Evolutionary conservation across 106 monocot species (phyloP), one percentile per base, ranked within the genome.

Genomic region (Dendrobium chrysotoxum): DNA sequence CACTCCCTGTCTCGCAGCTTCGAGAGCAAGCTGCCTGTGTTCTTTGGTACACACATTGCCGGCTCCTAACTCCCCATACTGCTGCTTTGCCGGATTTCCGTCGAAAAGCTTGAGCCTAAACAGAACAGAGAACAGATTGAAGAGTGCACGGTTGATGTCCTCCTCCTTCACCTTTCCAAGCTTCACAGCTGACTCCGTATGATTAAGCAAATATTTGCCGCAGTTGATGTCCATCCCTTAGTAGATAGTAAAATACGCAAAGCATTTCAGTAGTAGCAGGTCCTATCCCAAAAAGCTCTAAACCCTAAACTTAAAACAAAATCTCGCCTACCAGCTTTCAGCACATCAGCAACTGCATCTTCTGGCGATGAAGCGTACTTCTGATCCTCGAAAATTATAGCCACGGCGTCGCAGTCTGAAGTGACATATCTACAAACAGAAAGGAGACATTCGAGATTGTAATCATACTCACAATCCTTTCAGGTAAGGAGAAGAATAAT

Each of bases 371-470:
- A 13, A 4, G 92, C 83, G 75, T 99, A 93, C 1, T 86, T 83
- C 76, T 99, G 99, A 64, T 92, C 84, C 79, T 93, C 95, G 58
- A 85, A 87, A 80, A 99, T 93, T 54, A 95, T 95, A 0, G 93
- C 91, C 21, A 99, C 99, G 16, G 95, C 95, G 80, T 99, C 94
- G 55, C 98, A 99, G 78, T 99, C 99, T 38, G 95, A 99, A 61
- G 93, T 91, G 47, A 99, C 83, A 58, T 99, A 99, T 45, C 99
- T 99, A 73, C 58, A 75, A 72, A 28, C 66, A 53, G 42, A 38
- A 8, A 25, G 23, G 20, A 23, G 2, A 40, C 35, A 41, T 54
- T 30, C 67, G 41, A 23, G 40, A 40, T 17, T 79, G 23, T 7
- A 12, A 1, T 15, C 39, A 40, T 6, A 30, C 1, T 35, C 11